Evolutionary conservation across 2,329 filamentous ascomycete species (phyloP), one percentile per base, ranked within the genome.

Genomic region (Neonectria ditissima): DNA sequence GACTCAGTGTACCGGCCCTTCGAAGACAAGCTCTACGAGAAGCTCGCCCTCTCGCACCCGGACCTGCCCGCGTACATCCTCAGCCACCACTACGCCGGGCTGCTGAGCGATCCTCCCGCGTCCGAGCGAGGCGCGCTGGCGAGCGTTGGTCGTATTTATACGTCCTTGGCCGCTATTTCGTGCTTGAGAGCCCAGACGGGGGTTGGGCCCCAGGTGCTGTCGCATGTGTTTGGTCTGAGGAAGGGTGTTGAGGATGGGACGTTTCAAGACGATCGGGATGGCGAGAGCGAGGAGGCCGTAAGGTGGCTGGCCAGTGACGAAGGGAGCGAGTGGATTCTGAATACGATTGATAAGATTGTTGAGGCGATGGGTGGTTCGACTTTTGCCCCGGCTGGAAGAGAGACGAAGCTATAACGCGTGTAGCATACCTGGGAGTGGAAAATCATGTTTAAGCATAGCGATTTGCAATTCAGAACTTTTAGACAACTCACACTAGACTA

Each of bases 1-100:
- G 83, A 91, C 69, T 90, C 87, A 7, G 88, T 97, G 54, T 97
- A 97, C 80, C 81, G 84, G 0, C 92, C 92, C 2, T 91, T 94
- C 70, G 89, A 92, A 74, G 80, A 80, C 14, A 94, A 94, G 78
- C 84, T 97, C 6, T 83, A 89, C 61, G 80, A 83, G 54, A 92
- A 91, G 78, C 87, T 97, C 1, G 91, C 87, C 0, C 83, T 84
- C n/a, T 89, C 90, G 11, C 93, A 97, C 75, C 93, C 93, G 0
- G 93, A 96, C 75, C 79, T 97, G 24, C 93, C 93, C 0, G 91
- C 94, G 3, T 89, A 93, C 74, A 96, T 97, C 69, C 81, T 96
- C 14, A 84, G 89, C 68, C 86, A 84, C 54, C 90, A 95, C 75
- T 97, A 97, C 76, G 89, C 89, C 0, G 87, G 87, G 1, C 77